phyloP scores from a whole-genome alignment of 129 eudicot species.

The Artemisia annua region DNA sequence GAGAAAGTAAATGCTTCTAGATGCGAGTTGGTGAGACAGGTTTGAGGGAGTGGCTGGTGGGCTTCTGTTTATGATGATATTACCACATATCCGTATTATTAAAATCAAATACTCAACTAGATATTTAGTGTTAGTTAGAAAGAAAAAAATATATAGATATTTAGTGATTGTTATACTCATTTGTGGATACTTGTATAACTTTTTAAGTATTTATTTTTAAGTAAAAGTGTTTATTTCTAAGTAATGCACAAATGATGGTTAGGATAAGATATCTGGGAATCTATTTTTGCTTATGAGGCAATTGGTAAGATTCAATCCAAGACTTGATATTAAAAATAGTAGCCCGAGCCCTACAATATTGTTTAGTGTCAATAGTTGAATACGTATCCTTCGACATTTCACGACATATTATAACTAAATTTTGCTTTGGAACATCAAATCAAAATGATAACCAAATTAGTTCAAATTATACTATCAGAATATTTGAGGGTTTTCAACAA shows the following conservation, averaged over 20 bases:
- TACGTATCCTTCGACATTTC: no score
- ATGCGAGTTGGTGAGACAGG: constrained; percentile 99
- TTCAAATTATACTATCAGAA: no score
- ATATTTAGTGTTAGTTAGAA: constrained; percentile 20
- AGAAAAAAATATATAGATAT: not conserved
- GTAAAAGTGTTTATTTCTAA: not conserved
- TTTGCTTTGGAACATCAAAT: no score
- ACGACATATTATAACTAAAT: no score
- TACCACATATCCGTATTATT: constrained; percentile 31
- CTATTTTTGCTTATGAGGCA: not conserved
- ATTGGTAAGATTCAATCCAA: not conserved
- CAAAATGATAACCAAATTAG: no score
- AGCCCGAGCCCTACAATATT: constrained; percentile 3
- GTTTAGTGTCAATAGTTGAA: not conserved
- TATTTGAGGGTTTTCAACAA: no score
- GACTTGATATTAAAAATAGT: not conserved
- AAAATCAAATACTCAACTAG: constrained; percentile 1
- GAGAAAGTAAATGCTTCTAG: constrained; percentile 77
- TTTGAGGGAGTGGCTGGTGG: constrained; percentile 82
- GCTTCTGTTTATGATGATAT: constrained; percentile 49
- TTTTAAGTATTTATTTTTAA: no score
- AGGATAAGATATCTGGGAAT: not conserved
- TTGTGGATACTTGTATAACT: not conserved
- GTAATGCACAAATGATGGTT: not conserved
- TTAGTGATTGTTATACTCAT: constrained; percentile 28